Conservation (phyloP, 2,329 filamentous ascomycete species). For the Diaporthe citriasiana region DNA sequence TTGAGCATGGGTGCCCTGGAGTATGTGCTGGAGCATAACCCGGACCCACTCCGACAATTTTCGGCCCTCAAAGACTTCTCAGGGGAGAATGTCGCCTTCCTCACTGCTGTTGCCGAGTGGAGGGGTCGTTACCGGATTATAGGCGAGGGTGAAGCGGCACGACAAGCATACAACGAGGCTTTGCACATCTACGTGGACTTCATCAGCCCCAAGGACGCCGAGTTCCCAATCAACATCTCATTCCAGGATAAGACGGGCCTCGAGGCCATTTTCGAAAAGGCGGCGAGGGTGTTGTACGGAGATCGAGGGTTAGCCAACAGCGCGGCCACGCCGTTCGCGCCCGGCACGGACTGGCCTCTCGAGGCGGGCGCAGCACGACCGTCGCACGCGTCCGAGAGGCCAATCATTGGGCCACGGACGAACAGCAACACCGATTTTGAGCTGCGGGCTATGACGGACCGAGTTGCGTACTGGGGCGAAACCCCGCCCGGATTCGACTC, state of each 20-base stretch:
- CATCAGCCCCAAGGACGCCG: conserved; percentile 71
- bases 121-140: conserved; percentile 54
- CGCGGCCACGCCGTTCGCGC: conserved; percentile 59
- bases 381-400: conserved; percentile 7
- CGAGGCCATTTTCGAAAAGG: conserved; percentile 68
- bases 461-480: conserved; percentile 54
- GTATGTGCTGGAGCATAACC: conserved; percentile 70
- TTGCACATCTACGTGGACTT: conserved; percentile 74
- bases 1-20: conserved; percentile 75
- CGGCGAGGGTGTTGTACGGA: conserved; percentile 62
- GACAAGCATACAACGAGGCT: conserved; percentile 69
- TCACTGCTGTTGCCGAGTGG: conserved; percentile 71
- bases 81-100: conserved; percentile 78
- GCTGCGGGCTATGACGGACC: conserved; percentile 15
- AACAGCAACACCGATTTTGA: conserved; percentile 33
- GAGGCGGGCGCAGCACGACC: conserved; percentile 27
- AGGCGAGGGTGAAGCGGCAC: conserved; percentile 53
- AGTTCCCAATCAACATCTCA: conserved; percentile 77
- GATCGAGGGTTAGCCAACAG: conserved; percentile 57
- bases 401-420: conserved; percentile 35
- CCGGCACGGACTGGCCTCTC: conserved; percentile 36
- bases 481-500: conserved; percentile 64
- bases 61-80: conserved; percentile 77
- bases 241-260: conserved; percentile 68
- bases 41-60: conserved; percentile 72